These are phyloP conservation scores for Hypoxylon sp. DNA, from an alignment of 2,329 filamentous ascomycete species.

Conservation along the genomic window DNA sequence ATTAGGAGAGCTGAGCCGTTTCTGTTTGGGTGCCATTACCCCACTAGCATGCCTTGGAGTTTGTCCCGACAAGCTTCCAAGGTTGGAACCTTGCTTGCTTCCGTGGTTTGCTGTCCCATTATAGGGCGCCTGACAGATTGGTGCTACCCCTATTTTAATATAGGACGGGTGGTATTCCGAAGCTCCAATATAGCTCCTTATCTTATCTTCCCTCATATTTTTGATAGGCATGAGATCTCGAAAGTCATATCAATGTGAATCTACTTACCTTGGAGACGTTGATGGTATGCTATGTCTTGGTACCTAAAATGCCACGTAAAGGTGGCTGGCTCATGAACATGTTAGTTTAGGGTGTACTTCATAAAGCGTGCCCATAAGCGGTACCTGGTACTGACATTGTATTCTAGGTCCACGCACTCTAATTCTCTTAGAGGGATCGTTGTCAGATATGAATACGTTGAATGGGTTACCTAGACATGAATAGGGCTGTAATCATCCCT, in stretches of 20 bases:
- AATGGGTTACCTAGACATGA: neutral
- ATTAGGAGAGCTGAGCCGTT: neutral
- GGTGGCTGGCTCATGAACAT: neutral
- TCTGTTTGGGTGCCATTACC: neutral
- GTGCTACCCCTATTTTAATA: constrained; percentile 22
- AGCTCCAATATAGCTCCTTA: neutral
- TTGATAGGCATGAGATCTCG: neutral
- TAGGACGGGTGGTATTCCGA: constrained; percentile 4
- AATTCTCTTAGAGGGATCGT: neutral
- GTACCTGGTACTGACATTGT: neutral
- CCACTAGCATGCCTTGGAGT: constrained; percentile 1
- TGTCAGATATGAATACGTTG: neutral
- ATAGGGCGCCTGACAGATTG: constrained; percentile 12
- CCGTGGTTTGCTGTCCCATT: neutral
- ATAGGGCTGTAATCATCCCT: neutral
- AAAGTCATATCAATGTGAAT: neutral
- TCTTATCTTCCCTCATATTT: neutral
- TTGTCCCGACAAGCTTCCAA: neutral
- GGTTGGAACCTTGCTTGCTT: neutral
- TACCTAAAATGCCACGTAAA: neutral
- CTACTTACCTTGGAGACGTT: neutral
- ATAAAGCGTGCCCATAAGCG: neutral
- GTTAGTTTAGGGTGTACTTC: neutral
- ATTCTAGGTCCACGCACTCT: neutral
- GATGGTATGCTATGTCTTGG: neutral